These are phyloP conservation scores for Nidularia sp. DNA, from an alignment of 768 basidiomycete species.

Conservation along the genomic window DNA sequence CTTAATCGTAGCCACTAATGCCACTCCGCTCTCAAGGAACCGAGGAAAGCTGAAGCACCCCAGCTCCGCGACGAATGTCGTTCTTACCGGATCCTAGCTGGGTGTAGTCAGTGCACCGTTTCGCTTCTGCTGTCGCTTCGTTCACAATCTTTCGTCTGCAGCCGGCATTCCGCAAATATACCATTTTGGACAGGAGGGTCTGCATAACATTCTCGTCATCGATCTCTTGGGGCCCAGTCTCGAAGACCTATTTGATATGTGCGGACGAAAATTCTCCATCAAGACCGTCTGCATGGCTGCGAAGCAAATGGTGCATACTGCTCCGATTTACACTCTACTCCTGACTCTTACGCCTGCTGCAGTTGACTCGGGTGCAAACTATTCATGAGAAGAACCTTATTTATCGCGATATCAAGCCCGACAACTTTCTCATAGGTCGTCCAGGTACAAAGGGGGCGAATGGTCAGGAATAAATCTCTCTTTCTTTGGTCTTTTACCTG, in stretches of 20 bases:
- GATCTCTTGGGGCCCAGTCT: constrained; percentile 95
- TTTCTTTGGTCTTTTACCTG: constrained; percentile 2
- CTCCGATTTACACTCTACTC: background rate
- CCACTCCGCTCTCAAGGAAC: constrained; percentile 53
- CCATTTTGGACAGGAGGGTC: constrained; percentile 98
- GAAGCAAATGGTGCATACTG: constrained; percentile 78
- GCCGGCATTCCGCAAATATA: constrained; percentile 99
- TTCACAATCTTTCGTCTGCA: constrained; percentile 27
- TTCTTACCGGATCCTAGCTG: constrained; percentile 87
- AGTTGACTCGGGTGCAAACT: constrained; percentile 94
- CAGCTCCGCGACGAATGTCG: constrained; percentile 98
- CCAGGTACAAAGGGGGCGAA: constrained; percentile 89
- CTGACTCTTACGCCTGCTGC: constrained; percentile 3
- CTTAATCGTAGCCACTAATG: constrained; percentile 6
- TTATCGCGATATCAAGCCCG: constrained; percentile 99
- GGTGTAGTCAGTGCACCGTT: constrained; percentile 67
- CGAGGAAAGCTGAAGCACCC: constrained; percentile 92
- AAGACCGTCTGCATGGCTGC: constrained; percentile 99
- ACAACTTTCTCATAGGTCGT: constrained; percentile 97
- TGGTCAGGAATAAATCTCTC: constrained; percentile 37
- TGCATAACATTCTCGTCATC: constrained; percentile 98
- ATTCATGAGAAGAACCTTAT: constrained; percentile 99
- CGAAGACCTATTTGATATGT: constrained; percentile 99
- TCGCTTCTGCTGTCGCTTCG: constrained; percentile 4
- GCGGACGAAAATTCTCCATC: constrained; percentile 93